phyloP scores from a whole-genome alignment of 2,329 filamentous ascomycete species.

The Zalaria obscura region DNA sequence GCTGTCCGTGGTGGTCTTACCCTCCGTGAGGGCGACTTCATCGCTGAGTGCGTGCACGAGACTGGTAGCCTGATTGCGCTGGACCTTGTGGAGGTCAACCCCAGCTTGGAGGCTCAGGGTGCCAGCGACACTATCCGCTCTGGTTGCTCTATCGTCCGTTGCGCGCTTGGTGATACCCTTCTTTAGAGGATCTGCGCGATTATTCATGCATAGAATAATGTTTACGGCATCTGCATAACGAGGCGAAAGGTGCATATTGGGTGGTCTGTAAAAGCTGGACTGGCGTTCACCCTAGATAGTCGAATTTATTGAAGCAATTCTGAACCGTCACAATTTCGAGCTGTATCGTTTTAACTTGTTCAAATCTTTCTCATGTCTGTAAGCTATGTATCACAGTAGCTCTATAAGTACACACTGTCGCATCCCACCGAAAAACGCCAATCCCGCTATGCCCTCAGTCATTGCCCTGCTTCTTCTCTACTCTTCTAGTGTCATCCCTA shows the following conservation, averaged over 20 bases:
- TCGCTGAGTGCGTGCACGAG: conserved; percentile 55
- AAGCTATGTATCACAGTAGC: background rate
- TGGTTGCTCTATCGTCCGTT: conserved; percentile 75
- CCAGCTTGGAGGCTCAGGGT: conserved; percentile 38
- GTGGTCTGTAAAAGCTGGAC: too few relatives aligned
- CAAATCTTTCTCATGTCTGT: too few relatives aligned
- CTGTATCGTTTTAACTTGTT: too few relatives aligned
- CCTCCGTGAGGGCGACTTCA: conserved; percentile 89
- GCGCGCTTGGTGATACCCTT: conserved; percentile 81
- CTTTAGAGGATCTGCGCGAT: conserved; percentile 33
- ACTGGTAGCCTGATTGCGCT: conserved; percentile 43
- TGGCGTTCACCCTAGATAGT: too few relatives aligned
- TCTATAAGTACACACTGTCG: background rate
- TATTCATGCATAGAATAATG: too few relatives aligned
- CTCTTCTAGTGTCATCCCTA: conserved; percentile 15
- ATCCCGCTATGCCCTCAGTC: conserved; percentile 3
- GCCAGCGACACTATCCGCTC: conserved; percentile 79
- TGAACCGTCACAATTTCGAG: too few relatives aligned
- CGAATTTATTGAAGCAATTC: too few relatives aligned
- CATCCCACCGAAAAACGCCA: conserved; percentile 2
- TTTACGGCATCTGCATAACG: too few relatives aligned
- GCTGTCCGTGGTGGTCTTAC: conserved; percentile 89
- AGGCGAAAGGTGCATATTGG: too few relatives aligned
- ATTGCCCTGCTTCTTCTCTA: background rate
- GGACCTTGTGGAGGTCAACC: conserved; percentile 42